Evolutionary conservation across 2,329 filamentous ascomycete species (phyloP).

Genomic region (Xylaria sp.): DNA sequence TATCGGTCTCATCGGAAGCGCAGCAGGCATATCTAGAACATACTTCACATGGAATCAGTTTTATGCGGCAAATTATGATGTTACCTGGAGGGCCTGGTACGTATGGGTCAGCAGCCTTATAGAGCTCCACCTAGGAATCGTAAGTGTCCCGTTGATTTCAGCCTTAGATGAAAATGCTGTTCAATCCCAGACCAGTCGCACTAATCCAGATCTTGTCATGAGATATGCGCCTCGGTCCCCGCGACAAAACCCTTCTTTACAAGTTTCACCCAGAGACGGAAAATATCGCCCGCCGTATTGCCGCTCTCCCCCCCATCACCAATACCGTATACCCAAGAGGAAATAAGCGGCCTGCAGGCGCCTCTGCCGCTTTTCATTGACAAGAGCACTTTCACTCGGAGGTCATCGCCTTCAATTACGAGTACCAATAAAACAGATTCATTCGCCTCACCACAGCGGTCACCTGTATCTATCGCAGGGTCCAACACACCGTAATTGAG

Average conservation of each 20-base stretch:
- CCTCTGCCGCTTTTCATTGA: not conserved
- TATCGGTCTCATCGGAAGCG: constrained; percentile 60
- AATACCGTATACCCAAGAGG: not conserved
- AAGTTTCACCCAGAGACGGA: constrained; percentile 32
- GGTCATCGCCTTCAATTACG: not conserved
- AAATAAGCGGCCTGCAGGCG: not conserved
- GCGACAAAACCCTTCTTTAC: constrained; percentile 59
- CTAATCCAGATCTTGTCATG: constrained; percentile 14
- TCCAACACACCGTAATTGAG: not conserved
- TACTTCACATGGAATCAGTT: constrained; percentile 51
- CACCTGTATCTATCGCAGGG: not conserved
- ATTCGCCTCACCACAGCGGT: not conserved
- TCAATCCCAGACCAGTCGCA: not conserved
- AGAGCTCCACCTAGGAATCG: constrained; percentile 58
- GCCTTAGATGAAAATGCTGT: not conserved
- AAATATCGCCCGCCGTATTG: not conserved
- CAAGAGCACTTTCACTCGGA: not conserved
- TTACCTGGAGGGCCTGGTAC: constrained; percentile 52
- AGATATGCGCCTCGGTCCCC: constrained; percentile 59
- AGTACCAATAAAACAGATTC: not conserved
- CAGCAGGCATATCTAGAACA: constrained; percentile 53
- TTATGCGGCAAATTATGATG: constrained; percentile 47
- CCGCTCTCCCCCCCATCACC: not conserved
- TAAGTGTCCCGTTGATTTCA: constrained; percentile 40
- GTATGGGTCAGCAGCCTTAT: constrained; percentile 52